Conservation (phyloP, 805 yeast species). For the Spathaspora arborariae region DNA sequence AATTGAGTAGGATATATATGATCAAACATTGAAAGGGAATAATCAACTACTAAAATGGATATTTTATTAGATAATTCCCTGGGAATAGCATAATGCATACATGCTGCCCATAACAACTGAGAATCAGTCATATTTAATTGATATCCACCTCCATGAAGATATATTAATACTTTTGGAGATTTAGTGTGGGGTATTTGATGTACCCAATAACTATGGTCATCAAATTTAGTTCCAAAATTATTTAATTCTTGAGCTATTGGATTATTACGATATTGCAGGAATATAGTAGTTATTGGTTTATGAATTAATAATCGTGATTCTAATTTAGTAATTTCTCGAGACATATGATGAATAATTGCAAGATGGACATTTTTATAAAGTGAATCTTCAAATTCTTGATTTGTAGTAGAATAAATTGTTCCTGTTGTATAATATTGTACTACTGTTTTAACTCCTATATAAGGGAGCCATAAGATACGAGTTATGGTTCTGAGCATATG, state of each 20-base stretch:
- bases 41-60: slow-evolving; percentile 27
- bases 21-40: slow-evolving; percentile 25
- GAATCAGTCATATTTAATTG: slow-evolving; percentile 17
- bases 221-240: slow-evolving; percentile 13
- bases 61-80: slow-evolving; percentile 8
- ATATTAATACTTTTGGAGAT: slow-evolving; percentile 16
- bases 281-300: slow-evolving; percentile 15
- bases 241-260: slow-evolving; percentile 8
- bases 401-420: slow-evolving; percentile 24
- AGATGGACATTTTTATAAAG: slow-evolving; percentile 27
- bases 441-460: slow-evolving; percentile 14
- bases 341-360: slow-evolving; percentile 21
- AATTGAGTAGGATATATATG: slow-evolving; percentile 28
- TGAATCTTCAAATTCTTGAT: slow-evolving; percentile 23
- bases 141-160: slow-evolving; percentile 37
- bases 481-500: slow-evolving; percentile 9
- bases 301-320: slow-evolving; percentile 20
- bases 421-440: slow-evolving; percentile 28
- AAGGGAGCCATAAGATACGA: slow-evolving; percentile 16
- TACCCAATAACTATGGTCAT: slow-evolving; percentile 29
- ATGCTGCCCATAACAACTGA: slow-evolving; percentile 26
- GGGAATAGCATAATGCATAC: slow-evolving; percentile 22
- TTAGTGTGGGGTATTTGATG: slow-evolving; percentile 18
- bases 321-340: slow-evolving; percentile 15
- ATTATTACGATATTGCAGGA: slow-evolving; percentile 11